Evolutionary conservation across 2,329 filamentous ascomycete genomes (phyloP).

Genomic region (Alternaria rosae): DNA sequence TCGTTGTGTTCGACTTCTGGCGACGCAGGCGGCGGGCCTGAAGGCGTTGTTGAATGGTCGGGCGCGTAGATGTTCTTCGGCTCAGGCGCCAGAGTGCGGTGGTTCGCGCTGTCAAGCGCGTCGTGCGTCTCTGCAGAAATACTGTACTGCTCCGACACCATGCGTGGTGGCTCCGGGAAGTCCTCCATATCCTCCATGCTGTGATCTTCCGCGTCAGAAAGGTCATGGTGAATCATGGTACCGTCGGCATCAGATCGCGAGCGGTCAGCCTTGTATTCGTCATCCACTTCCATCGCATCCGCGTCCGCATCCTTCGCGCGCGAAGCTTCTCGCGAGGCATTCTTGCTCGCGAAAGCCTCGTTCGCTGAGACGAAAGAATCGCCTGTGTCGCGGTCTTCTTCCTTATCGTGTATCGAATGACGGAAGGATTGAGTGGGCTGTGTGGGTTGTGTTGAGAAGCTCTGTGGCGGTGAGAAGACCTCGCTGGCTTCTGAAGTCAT

Average conservation of each 20-base stretch:
- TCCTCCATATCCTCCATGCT: slow-evolving; percentile 28
- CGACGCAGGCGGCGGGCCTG: slow-evolving; percentile 30
- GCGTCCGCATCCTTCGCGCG: slow-evolving; percentile 28
- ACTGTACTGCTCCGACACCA: slow-evolving; percentile 41
- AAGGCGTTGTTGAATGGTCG: slow-evolving; percentile 30
- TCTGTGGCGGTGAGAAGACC: slow-evolving; percentile 42
- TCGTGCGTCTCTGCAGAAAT: slow-evolving; percentile 45
- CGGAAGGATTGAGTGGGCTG: slow-evolving; percentile 40
- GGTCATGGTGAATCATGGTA: slow-evolving; percentile 36
- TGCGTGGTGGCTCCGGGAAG: slow-evolving; percentile 31
- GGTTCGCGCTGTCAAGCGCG: slow-evolving; percentile 36
- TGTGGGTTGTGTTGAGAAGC: slow-evolving; percentile 45
- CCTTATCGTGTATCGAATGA: slow-evolving; percentile 30
- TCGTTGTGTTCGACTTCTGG: slow-evolving; percentile 37
- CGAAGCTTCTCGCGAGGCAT: slow-evolving; percentile 36
- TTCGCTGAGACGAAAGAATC: slow-evolving; percentile 60
- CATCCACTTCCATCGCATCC: slow-evolving; percentile 45
- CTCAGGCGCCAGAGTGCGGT: slow-evolving; percentile 29
- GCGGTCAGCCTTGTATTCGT: slow-evolving; percentile 29
- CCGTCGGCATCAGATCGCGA: slow-evolving; percentile 32
- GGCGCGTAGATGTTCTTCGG: slow-evolving; percentile 30
- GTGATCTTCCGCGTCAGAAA: slow-evolving; percentile 27
- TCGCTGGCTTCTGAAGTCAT: slow-evolving; percentile 37
- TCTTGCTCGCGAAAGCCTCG: slow-evolving; percentile 50
- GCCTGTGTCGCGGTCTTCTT: slow-evolving; percentile 44